phyloP scores from a whole-genome alignment of 2,329 filamentous ascomycete genomes.

The Beauveria medogensis region DNA sequence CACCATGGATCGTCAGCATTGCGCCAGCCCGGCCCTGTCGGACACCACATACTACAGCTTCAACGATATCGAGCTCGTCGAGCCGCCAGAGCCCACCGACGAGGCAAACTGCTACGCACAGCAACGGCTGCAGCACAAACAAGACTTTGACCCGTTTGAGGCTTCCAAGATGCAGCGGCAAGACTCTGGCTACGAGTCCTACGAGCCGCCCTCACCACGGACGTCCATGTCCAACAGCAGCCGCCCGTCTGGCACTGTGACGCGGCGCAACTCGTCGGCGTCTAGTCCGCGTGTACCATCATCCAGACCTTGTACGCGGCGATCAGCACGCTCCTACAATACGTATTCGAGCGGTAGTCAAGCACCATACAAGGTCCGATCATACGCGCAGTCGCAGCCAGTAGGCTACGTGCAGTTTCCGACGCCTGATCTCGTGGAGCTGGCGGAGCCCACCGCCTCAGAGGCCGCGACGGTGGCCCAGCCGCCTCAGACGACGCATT shows the following conservation, averaged over 20 bases:
- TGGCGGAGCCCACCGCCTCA: slow-evolving; percentile 17
- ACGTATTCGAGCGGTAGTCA: slow-evolving; percentile 17
- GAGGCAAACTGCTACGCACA: slow-evolving; percentile 12
- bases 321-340: slow-evolving; percentile 30
- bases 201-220: slow-evolving; percentile 26
- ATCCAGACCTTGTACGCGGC: slow-evolving; percentile 34
- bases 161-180: slow-evolving; percentile 42
- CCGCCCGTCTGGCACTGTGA: slow-evolving; percentile 15
- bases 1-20: slow-evolving; percentile 20
- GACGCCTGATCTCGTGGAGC: slow-evolving; percentile 30
- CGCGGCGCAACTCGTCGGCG: slow-evolving; percentile 11
- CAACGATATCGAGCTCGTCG: slow-evolving; percentile 39
- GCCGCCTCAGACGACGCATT: slow-evolving; percentile 53
- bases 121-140: slow-evolving; percentile 8
- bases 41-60: slow-evolving; percentile 49
- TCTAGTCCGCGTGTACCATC: slow-evolving; percentile 23
- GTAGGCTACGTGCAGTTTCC: slow-evolving; percentile 44
- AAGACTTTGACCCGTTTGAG: slow-evolving; percentile 9
- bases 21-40: slow-evolving; percentile 36
- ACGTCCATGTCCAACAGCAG: slow-evolving; percentile 27
- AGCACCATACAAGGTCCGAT: slow-evolving; percentile 27
- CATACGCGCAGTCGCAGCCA: slow-evolving; percentile 22
- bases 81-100: slow-evolving; percentile 27
- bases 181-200: slow-evolving; percentile 52
- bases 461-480: slow-evolving; percentile 23